A percentile compares a stretch with the other conserved stretches of the same genome.
Conservation (phyloP, 1,284 basidiomycete species). For the Coniferiporia sulphurascens region DNA sequence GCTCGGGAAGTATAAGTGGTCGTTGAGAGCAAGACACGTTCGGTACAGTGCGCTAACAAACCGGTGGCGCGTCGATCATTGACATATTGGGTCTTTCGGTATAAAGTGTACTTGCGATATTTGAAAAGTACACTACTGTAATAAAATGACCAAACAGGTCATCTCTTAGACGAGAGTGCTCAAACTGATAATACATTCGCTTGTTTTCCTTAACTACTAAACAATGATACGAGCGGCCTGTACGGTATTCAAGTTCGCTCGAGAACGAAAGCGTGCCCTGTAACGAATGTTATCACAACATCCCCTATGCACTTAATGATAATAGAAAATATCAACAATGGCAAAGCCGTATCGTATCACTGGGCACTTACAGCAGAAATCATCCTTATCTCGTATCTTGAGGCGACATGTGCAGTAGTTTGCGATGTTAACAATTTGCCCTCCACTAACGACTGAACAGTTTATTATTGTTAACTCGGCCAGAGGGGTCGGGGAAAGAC, state of each 20-base stretch:
- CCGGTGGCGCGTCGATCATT: no score
- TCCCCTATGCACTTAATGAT: slow-evolving; percentile 36
- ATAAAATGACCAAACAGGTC: no score
- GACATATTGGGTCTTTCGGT: no score
- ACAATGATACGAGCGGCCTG: slow-evolving; percentile 10
- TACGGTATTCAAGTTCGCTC: slow-evolving; percentile 21
- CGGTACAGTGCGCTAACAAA: background rate
- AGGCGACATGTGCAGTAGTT: slow-evolving; percentile 46
- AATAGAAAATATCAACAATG: slow-evolving; percentile 13
- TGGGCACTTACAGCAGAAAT: slow-evolving; percentile 51
- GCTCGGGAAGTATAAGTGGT: background rate
- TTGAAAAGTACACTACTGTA: no score
- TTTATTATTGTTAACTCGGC: slow-evolving; percentile 51
- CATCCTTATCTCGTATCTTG: slow-evolving; percentile 36
- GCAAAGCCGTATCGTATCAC: background rate
- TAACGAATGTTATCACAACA: slow-evolving; percentile 56
- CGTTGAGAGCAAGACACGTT: background rate
- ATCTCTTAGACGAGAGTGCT: background rate
- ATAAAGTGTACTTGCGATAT: no score
- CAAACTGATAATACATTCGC: background rate
- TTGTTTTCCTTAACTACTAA: background rate
- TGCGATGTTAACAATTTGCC: slow-evolving; percentile 49
- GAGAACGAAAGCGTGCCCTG: slow-evolving; percentile 39
- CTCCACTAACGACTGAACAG: slow-evolving; percentile 52
- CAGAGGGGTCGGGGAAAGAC: slow-evolving; percentile 28